Evolutionary conservation across 2,329 filamentous ascomycete genomes (phyloP).

Genomic region (Fusarium odoratissimum): DNA sequence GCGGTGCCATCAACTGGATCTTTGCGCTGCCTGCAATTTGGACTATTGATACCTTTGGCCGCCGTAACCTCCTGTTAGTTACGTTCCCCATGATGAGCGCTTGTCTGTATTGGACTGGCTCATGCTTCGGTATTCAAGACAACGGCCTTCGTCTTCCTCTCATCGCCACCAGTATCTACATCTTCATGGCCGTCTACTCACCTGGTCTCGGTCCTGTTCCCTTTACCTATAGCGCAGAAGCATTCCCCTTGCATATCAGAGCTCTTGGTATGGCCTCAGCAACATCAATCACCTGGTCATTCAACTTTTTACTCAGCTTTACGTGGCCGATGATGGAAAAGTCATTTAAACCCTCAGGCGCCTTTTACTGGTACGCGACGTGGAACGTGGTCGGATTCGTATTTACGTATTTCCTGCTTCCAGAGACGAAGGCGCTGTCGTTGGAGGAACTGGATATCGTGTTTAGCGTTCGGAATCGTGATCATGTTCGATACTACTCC

Average conservation of each 20-base stretch:
- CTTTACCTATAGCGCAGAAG: conserved; percentile 50
- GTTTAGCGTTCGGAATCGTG: conserved; percentile 56
- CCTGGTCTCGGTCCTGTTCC: conserved; percentile 48
- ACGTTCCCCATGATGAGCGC: not conserved
- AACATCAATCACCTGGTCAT: conserved; percentile 51
- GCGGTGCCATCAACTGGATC: conserved; percentile 64
- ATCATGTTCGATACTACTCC: conserved; percentile 55
- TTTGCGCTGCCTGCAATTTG: conserved; percentile 66
- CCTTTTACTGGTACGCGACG: conserved; percentile 50
- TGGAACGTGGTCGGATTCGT: conserved; percentile 54
- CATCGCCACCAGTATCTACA: conserved; percentile 49
- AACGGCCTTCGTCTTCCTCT: conserved; percentile 41
- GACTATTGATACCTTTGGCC: conserved; percentile 59
- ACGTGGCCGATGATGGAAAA: conserved; percentile 49
- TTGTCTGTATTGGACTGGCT: conserved; percentile 46
- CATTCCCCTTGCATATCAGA: conserved; percentile 52
- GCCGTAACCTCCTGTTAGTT: not conserved
- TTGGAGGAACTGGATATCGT: conserved; percentile 63
- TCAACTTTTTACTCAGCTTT: conserved; percentile 50
- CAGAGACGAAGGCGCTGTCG: conserved; percentile 62
- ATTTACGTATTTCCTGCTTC: conserved; percentile 62
- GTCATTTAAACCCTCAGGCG: conserved; percentile 44
- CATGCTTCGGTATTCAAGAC: not conserved
- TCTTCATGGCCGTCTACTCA: conserved; percentile 52
- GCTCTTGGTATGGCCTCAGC: conserved; percentile 54